phyloP scores from a whole-genome alignment of 805 yeast genomes.

The Candida incommunis region DNA sequence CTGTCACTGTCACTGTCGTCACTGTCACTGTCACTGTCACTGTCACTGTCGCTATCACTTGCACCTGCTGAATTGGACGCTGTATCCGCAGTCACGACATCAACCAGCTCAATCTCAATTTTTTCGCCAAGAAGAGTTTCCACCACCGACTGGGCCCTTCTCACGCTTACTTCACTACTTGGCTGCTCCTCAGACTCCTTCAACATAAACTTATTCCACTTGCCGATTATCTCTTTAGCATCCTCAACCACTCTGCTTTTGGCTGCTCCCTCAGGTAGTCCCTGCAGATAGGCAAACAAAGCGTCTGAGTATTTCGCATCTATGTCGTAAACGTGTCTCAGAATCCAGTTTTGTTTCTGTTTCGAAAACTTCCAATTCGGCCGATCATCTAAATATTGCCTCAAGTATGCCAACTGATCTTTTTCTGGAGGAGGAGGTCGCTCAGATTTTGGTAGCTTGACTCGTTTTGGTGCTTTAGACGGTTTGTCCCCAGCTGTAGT shows the following conservation, averaged over 20 bases:
- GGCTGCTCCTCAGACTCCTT: slow-evolving; percentile 22
- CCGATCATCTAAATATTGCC: slow-evolving; percentile 40
- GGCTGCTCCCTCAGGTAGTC: slow-evolving; percentile 54
- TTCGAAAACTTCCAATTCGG: slow-evolving; percentile 72
- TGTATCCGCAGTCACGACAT: slow-evolving; percentile 2
- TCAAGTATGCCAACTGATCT: slow-evolving; percentile 56
- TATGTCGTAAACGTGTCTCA: slow-evolving; percentile 42
- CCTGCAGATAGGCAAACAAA: slow-evolving; percentile 37
- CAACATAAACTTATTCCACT: slow-evolving; percentile 42
- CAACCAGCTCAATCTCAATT: slow-evolving; percentile 8
- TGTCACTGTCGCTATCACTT: slow-evolving; percentile 1
- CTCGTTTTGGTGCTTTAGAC: slow-evolving; percentile 55
- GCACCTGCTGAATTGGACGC: too few species aligned
- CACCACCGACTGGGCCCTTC: slow-evolving; percentile 11
- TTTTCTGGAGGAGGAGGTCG: slow-evolving; percentile 60
- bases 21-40: slow-evolving; percentile 3
- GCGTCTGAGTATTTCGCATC: slow-evolving; percentile 39
- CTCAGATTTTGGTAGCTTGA: slow-evolving; percentile 52
- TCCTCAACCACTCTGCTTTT: slow-evolving; percentile 39
- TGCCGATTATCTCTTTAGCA: slow-evolving; percentile 30
- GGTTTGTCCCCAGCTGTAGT: slow-evolving; percentile 8
- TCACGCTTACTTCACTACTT: slow-evolving; percentile 14
- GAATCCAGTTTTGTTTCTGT: slow-evolving; percentile 76
- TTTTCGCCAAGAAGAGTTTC: slow-evolving; percentile 8
- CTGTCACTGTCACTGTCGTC: slow-evolving; percentile 2